Evolutionary conservation across 495 filamentous ascomycete species (phyloP).

Genomic region (Cercophora scortea): DNA sequence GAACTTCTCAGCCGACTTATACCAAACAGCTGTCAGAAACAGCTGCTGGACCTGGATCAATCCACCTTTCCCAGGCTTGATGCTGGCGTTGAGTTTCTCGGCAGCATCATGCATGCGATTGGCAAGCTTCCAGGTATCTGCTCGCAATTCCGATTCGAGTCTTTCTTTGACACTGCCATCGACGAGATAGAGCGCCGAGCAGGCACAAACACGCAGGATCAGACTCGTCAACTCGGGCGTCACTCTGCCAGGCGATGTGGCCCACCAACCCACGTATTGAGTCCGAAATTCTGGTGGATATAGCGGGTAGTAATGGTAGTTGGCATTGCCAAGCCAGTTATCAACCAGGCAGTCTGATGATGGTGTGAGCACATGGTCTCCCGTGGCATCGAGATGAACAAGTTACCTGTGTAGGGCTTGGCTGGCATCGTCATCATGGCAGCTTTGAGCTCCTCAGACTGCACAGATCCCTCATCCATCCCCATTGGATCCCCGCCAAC

Average conservation of each 20-base stretch:
- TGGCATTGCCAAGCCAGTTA: conserved; percentile 39
- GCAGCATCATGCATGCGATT: conserved; percentile 35
- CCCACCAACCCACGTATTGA: conserved; percentile 44
- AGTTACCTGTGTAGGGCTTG: conserved; percentile 24
- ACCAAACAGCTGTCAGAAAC: conserved; percentile 44
- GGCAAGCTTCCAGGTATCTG: conserved; percentile 29
- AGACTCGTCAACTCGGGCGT: conserved; percentile 42
- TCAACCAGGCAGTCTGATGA: conserved; percentile 40
- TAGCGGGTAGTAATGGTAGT: conserved; percentile 42
- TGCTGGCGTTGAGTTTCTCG: conserved; percentile 35
- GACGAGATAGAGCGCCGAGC: conserved; percentile 37
- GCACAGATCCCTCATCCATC: conserved; percentile 10
- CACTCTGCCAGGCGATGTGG: conserved; percentile 21
- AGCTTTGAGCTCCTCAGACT: conserved; percentile 19
- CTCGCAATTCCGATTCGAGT: conserved; percentile 40
- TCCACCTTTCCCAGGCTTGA: conserved; percentile 39
- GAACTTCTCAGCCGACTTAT: conserved; percentile 45
- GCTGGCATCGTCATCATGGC: conserved; percentile 14
- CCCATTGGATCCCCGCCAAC: conserved; percentile 5
- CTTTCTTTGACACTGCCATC: conserved; percentile 25
- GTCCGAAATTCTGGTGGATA: conserved; percentile 41
- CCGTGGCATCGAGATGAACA: background rate
- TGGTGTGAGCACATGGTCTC: conserved; percentile 18
- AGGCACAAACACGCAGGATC: conserved; percentile 45
- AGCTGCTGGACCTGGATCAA: conserved; percentile 44